These are phyloP conservation scores for Magnaporthales sp. DNA, from an alignment of 2,329 filamentous ascomycete genomes.

Conservation along the genomic window DNA sequence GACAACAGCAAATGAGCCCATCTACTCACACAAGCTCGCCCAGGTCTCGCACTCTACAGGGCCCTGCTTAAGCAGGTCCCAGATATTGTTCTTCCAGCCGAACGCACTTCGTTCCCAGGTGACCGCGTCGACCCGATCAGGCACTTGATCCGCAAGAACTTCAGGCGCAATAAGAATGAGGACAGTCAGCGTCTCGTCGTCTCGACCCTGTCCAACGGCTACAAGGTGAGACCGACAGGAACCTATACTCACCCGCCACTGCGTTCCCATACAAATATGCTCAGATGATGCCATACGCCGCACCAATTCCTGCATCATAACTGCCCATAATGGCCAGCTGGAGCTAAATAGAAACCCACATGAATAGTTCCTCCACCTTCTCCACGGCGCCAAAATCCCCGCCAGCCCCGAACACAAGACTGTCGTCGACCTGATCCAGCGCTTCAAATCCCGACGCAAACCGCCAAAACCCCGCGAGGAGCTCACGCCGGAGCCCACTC, in stretches of 20 bases:
- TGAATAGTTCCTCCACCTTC: slow-evolving; percentile 30
- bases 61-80: slow-evolving; percentile 54
- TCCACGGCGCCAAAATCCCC: slow-evolving; percentile 27
- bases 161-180: slow-evolving; percentile 49
- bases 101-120: slow-evolving; percentile 8
- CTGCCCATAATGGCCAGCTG: not conserved
- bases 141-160: slow-evolving; percentile 52
- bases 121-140: slow-evolving; percentile 35
- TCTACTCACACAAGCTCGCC: not conserved
- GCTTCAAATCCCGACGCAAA: slow-evolving; percentile 11
- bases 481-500: slow-evolving; percentile 21
- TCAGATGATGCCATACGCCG: not conserved
- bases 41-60: slow-evolving; percentile 64
- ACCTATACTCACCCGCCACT: slow-evolving; percentile 6
- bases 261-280: not conserved
- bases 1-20: no score
- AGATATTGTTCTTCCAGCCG: slow-evolving; percentile 39
- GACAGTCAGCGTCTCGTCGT: slow-evolving; percentile 52
- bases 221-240: slow-evolving; percentile 39
- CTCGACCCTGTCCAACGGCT: slow-evolving; percentile 57
- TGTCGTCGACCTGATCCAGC: slow-evolving; percentile 30
- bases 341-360: not conserved
- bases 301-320: no score
- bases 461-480: slow-evolving; percentile 8
- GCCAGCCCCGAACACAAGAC: slow-evolving; percentile 29